Base-by-base conservation (phyloP, 1,284 basidiomycete genomes). In the Microbotryomycetes sp. region DNA sequence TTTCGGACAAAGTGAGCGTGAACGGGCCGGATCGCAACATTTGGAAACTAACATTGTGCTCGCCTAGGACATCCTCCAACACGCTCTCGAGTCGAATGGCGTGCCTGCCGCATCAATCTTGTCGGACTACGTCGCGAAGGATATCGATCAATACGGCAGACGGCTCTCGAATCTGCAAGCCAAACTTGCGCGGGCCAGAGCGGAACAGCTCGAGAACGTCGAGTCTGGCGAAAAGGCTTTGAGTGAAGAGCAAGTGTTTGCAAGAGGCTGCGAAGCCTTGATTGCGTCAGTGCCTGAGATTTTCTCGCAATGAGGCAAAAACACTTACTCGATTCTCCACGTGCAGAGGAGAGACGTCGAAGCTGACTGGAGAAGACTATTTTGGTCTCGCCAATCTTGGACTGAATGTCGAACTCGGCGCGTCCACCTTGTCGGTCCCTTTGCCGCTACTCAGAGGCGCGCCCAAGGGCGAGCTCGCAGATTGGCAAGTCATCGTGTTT, bases 321-420 rank as follows among this genome's bases (percentile, higher is more conserved):
- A n/a, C n/a, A 16, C 5, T n/a, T 21, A 2, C 9, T 27, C 6
- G 47, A 48, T 55, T 53, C 45, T 51, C 57, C 46, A 54, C 35
- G 58, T 59, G 4, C 70, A 87, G 86, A 70, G 91, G 92, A 57
- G 86, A 88, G 67, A 93, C 93, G 74, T 87, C 90, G 0, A 88
- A 90, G 57, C 81, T 85, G 24, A 81, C 94, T 18, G 92, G 91
- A 41, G 92, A 96, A 70, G 93, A 97, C 75, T 96, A 92, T 76
- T 83, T 97, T 31, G 93, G 92, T 21, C 80, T 97, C 29, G 82
- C 84, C 57, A 91, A 89, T 73, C 77, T 93, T 47, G 93, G 93
- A 23, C 89, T 97, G 59, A 91, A 91, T 54, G 81, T 82, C 49
- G 93, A 97, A 73, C 80, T 89, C 57, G 89, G 90, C n/a, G 76